Base-by-base conservation (phyloP, 768 basidiomycete genomes). In the Trametes gibbosa region DNA sequence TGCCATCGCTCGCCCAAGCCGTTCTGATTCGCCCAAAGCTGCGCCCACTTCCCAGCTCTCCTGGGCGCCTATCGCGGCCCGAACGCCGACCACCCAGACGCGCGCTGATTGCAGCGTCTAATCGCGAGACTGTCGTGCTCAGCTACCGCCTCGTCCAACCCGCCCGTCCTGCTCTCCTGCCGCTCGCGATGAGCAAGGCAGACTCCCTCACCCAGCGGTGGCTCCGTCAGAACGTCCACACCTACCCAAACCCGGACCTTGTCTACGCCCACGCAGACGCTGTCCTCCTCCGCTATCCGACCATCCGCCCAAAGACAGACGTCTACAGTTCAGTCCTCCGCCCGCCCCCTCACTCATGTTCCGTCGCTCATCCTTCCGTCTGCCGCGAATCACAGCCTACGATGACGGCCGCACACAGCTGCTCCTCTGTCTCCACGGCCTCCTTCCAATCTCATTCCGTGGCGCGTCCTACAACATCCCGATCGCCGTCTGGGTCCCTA, bases 341-440 rank as follows among this genome's bases (percentile, higher is more conserved):
- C 35, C 35, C 48, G 19, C 59, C 39, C 58, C 50, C 47, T 12
- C 34, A 45, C 59, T 14, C 48, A n/a, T 56, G 39, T 35, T 13
- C 52, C 46, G 51, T 42, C 62, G 54, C 67, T 60, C 65, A 56
- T 59, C 42, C 34, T 60, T 48, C 62, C 53, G 47, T 54, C 37
- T 65, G 50, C 40, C 53, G 41, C 42, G 40, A 45, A 39, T 48
- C 56, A 13, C 69, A 97, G 93, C 90, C 0, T 95, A 91, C 75
- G 94, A 99, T 72, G 93, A 97, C 64, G 97, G 97, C 47, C 85
- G 96, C 37, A 88, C 92, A 0, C 93, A 95, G 68, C 80, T 98
- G 17, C 82, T 99, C 25, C 85, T 98, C 56, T 94, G 92, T 63
- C 66, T 96, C 3, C 91, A 97, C 68, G 97, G 97, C 10, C 83